A percentile compares a stretch with the other conserved stretches of the same genome.
Evolutionary conservation across 2,329 filamentous ascomycete species (phyloP).

Genomic region (Trichoderma sp.): DNA sequence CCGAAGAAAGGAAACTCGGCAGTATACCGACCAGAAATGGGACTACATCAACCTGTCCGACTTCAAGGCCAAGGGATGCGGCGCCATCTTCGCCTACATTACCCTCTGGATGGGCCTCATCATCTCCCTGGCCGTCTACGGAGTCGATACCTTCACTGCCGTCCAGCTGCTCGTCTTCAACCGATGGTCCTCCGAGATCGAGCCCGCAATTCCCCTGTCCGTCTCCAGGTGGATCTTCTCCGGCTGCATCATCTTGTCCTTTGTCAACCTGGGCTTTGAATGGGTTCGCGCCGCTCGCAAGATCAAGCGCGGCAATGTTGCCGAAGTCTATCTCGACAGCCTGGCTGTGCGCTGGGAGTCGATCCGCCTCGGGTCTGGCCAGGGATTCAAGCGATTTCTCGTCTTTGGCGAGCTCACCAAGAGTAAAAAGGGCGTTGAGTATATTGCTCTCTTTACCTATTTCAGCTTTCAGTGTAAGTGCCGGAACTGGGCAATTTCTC

Average conservation of each 20-base stretch:
- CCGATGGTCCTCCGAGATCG: conserved; percentile 81
- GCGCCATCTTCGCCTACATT: conserved; percentile 75
- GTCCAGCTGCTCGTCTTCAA: conserved; percentile 88
- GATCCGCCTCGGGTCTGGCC: conserved; percentile 70
- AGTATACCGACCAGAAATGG: conserved; percentile 88
- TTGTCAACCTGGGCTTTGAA: conserved; percentile 78
- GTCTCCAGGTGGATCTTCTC: conserved; percentile 95
- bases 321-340: conserved; percentile 87
- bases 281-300: conserved; percentile 78
- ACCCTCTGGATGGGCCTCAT: conserved; percentile 81
- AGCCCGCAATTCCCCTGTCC: conserved; percentile 73
- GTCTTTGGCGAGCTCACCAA: conserved; percentile 90
- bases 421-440: conserved; percentile 87
- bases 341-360: conserved; percentile 84
- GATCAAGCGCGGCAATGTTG: conserved; percentile 82
- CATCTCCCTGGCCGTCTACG: conserved; percentile 81
- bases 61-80: conserved; percentile 81
- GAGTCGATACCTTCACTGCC: conserved; percentile 88
- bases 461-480: conserved; percentile 69
- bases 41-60: conserved; percentile 78
- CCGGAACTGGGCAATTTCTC: not conserved
- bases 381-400: conserved; percentile 87
- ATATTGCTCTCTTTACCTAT: conserved; percentile 87
- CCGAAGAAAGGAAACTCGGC: conserved; percentile 61
- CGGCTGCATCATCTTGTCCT: conserved; percentile 87